Conservation (phyloP, 768 basidiomycete genomes). For the Trametes maxima region DNA sequence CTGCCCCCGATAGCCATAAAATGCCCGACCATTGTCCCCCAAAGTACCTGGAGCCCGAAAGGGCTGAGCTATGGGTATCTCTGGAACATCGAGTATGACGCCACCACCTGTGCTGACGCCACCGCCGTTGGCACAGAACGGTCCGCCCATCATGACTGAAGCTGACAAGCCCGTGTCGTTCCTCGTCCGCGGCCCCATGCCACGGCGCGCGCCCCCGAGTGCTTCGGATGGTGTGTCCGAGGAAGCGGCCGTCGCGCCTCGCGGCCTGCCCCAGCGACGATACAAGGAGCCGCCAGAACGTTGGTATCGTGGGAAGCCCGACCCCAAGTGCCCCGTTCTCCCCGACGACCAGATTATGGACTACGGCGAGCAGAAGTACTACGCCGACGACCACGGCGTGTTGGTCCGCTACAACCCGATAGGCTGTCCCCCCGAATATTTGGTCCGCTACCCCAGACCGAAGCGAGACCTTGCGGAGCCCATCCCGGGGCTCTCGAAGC, state of each 20-base stretch:
- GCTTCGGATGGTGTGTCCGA: background rate
- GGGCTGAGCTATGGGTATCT: constrained; percentile 11
- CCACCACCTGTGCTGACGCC: background rate
- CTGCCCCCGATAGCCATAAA: background rate
- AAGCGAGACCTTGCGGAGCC: constrained; percentile 23
- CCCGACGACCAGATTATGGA: background rate
- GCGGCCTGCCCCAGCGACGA: constrained; percentile 8
- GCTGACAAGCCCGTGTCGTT: constrained; percentile 22
- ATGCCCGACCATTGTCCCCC: constrained; percentile 13
- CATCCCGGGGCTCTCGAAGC: constrained; percentile 53
- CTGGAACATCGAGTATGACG: background rate
- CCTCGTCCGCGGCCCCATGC: constrained; percentile 12
- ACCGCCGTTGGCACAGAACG: constrained; percentile 7
- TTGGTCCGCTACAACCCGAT: constrained; percentile 25
- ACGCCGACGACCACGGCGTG: background rate
- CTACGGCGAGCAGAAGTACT: background rate
- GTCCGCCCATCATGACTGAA: constrained; percentile 17
- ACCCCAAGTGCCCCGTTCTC: background rate
- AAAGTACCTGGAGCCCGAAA: constrained; percentile 4
- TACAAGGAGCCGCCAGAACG: background rate
- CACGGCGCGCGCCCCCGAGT: background rate
- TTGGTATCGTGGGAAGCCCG: background rate
- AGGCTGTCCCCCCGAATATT: background rate
- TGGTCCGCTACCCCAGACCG: background rate
- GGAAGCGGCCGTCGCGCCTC: constrained; percentile 9